Evolutionary conservation across 2,329 filamentous ascomycete genomes (phyloP).

Genomic region (Fusarium continuum): DNA sequence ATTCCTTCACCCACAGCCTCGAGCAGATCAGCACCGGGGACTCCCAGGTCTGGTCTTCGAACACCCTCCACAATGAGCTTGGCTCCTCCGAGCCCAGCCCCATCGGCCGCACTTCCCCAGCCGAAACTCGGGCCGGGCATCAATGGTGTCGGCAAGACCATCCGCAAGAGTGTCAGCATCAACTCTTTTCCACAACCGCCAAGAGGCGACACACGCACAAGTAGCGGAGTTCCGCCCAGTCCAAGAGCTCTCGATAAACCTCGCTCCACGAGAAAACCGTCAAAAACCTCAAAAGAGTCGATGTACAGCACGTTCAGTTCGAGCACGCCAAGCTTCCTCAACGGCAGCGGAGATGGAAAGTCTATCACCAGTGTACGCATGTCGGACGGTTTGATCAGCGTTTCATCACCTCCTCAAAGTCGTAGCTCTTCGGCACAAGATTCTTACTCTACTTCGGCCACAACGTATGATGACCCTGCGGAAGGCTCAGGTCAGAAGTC

Average conservation of each 20-base stretch:
- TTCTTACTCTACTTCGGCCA: constrained; percentile 90
- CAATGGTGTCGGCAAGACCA: constrained; percentile 70
- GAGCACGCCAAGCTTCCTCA: constrained; percentile 77
- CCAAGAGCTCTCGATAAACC: constrained; percentile 64
- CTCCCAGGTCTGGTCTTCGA: constrained; percentile 67
- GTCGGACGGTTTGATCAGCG: constrained; percentile 78
- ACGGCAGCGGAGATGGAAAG: constrained; percentile 80
- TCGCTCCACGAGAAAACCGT: constrained; percentile 58
- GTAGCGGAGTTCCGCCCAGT: constrained; percentile 69
- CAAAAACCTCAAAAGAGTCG: constrained; percentile 65
- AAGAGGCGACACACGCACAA: constrained; percentile 64
- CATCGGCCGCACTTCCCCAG: constrained; percentile 64
- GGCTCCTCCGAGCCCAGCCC: constrained; percentile 63
- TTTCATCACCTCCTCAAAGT: constrained; percentile 86
- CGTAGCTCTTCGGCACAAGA: constrained; percentile 91
- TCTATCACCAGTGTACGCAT: constrained; percentile 73
- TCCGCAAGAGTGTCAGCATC: constrained; percentile 92
- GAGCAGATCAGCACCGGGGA: constrained; percentile 55
- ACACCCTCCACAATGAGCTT: constrained; percentile 65
- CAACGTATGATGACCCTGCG: constrained; percentile 82
- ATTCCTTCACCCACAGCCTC: constrained; percentile 50
- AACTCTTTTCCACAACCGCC: constrained; percentile 94
- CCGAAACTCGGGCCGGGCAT: constrained; percentile 64
- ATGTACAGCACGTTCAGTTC: constrained; percentile 59
- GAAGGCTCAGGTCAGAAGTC: constrained; percentile 58